These are phyloP conservation scores for Camelina sativa DNA, from an alignment of 345 rosid genomes.

Conservation along the genomic window DNA sequence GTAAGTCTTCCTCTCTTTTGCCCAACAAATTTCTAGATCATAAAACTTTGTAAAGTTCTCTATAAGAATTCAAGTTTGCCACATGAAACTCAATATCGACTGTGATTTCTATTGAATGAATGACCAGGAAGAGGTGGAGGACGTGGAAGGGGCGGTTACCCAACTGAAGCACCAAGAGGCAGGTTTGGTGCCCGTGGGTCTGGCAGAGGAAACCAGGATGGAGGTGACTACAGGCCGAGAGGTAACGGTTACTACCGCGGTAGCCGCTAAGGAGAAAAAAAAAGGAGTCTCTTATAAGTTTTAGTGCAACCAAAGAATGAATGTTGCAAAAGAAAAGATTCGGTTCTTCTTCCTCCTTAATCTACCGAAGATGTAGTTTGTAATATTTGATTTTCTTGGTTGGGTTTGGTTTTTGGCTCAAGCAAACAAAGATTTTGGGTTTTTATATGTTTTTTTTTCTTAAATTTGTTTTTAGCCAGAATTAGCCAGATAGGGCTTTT, in stretches of 20 bases:
- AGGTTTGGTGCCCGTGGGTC: slow-evolving; percentile 63
- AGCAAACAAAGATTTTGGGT: slow-evolving; percentile 42
- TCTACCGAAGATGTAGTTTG: slow-evolving; percentile 34
- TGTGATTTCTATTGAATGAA: background rate
- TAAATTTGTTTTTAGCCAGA: slow-evolving; percentile 33
- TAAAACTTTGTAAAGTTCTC: background rate
- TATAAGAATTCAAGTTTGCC: background rate
- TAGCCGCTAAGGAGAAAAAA: slow-evolving; percentile 41
- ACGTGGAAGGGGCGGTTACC: slow-evolving; percentile 77
- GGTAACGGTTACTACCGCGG: slow-evolving; percentile 78
- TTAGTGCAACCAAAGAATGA: slow-evolving; percentile 27
- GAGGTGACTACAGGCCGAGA: slow-evolving; percentile 67
- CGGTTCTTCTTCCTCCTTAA: slow-evolving; percentile 10
- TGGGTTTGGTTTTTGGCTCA: slow-evolving; percentile 32
- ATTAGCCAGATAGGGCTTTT: slow-evolving; percentile 15
- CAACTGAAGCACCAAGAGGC: slow-evolving; percentile 69
- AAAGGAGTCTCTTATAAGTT: slow-evolving; percentile 31
- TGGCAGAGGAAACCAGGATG: slow-evolving; percentile 80
- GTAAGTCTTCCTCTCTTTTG: slow-evolving; percentile 48
- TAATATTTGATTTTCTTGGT: slow-evolving; percentile 37
- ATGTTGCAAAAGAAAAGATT: slow-evolving; percentile 2
- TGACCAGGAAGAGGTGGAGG: slow-evolving; percentile 49
- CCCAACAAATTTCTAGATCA: background rate
- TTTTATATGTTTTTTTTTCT: slow-evolving; percentile 37
- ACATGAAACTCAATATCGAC: background rate